Evolutionary conservation across 352 stramenopile genomes (phyloP).

Genomic region (Phytophthora fragariaefolia): DNA sequence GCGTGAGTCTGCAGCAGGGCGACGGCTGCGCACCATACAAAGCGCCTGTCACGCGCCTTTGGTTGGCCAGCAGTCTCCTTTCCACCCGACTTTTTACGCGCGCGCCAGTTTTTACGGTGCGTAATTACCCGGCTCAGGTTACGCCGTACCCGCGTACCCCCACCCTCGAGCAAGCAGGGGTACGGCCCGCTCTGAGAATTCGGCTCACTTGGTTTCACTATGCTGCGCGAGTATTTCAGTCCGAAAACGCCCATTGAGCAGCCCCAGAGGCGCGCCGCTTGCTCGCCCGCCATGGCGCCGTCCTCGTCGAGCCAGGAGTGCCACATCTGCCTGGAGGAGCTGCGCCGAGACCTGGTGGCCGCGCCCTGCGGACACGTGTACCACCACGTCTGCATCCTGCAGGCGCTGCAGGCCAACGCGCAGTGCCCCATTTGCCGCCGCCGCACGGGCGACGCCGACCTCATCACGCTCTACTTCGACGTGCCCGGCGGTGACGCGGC

Average conservation of each 20-base stretch:
- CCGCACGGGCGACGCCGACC: slow-evolving; percentile 43
- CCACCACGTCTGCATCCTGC: slow-evolving; percentile 72
- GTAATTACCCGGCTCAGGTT: slow-evolving; percentile 35
- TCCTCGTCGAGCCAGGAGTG: slow-evolving; percentile 57
- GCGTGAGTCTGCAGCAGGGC: slow-evolving; percentile 36
- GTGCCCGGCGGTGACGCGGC: slow-evolving; percentile 28
- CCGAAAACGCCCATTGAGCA: slow-evolving; percentile 2
- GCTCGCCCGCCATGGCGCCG: slow-evolving; percentile 12
- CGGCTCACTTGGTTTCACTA: not conserved
- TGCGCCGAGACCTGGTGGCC: slow-evolving; percentile 62
- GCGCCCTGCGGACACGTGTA: slow-evolving; percentile 79
- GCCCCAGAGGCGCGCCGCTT: not conserved
- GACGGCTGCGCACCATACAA: slow-evolving; percentile 36
- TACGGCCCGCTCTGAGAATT: not conserved
- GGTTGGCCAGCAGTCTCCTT: slow-evolving; percentile 47
- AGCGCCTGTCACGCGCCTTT: slow-evolving; percentile 36
- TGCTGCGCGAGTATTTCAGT: not conserved
- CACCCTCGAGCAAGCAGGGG: not conserved
- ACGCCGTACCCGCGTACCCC: not conserved
- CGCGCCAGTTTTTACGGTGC: not conserved
- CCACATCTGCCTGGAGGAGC: slow-evolving; percentile 85
- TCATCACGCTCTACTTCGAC: slow-evolving; percentile 78
- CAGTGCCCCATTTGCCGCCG: slow-evolving; percentile 81
- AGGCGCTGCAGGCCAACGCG: slow-evolving; percentile 72
- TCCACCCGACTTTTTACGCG: slow-evolving; percentile 15